Evolutionary conservation across 257 asterid species (phyloP), one percentile per base, ranked within the genome.

Genomic region (Linderniella brevidens): DNA sequence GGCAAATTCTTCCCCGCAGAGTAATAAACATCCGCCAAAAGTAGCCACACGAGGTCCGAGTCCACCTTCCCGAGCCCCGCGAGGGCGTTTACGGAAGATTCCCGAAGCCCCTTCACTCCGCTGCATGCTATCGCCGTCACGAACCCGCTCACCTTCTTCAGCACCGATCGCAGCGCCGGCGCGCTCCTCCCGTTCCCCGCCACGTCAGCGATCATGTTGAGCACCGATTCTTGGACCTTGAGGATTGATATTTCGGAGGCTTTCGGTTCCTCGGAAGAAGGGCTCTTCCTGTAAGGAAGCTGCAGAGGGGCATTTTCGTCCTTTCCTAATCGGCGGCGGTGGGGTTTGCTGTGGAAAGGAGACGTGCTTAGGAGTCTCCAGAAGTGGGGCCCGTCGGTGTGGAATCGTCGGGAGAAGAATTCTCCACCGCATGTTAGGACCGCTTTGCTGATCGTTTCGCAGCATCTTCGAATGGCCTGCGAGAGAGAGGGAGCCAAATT

Each of bases 21-120:
- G 69, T 78, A 90, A 67, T 90, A 77, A 52, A 90, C 86, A 62
- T 90, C 98, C 18, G 93, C 92, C 16, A 85, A 36, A 41, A 90
- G 96, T 57, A 90, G 72, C 98, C 98, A 90, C 54, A 84, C 64
- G 42, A 84, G 82, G 63, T 90, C 98, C 15, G 96, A 76, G 65
- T 90, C 94, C 11, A 85, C 42, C 5, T 73, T 62, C 1, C 93
- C 80, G 7, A 90, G 82, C 54, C 92, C 94, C 6, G 19, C 61
- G 8, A 90, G 92, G 50, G 93, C 94, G 8, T 77, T 64, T 8
- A 49, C 57, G 14, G 92, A 79, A 47, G 96, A 72, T 8, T 72
- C 94, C 41, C 63, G 92, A 13, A 90, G 79, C 39, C 86, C 93
- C 57, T 52, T 59, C 45, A 79, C 84, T 13, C 98, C 94, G 37